These are phyloP conservation scores for Cylindrotheca closterium DNA, from an alignment of 108 stramenopile species.

Conservation along the genomic window DNA sequence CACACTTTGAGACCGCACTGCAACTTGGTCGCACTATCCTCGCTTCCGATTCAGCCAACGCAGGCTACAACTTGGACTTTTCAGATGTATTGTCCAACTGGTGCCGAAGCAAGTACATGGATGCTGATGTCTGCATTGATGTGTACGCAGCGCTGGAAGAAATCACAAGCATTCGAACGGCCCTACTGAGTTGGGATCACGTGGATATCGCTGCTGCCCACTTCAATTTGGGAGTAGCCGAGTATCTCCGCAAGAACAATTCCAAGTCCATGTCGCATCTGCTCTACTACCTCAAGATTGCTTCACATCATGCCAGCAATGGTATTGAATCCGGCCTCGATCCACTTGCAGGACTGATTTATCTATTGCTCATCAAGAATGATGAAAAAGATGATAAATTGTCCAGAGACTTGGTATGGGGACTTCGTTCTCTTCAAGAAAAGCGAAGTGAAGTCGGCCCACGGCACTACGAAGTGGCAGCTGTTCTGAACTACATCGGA, in stretches of 20 bases:
- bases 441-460: slow-evolving; percentile 36
- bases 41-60: not conserved
- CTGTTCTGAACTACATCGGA: slow-evolving; percentile 47
- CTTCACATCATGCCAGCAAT: slow-evolving; percentile 9
- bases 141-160: slow-evolving; percentile 27
- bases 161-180: slow-evolving; percentile 31
- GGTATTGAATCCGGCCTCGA: slow-evolving; percentile 19
- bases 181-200: slow-evolving; percentile 31
- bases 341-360: slow-evolving; percentile 38
- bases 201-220: slow-evolving; percentile 40
- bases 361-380: slow-evolving; percentile 42
- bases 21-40: slow-evolving; percentile 7
- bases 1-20: slow-evolving; percentile 34
- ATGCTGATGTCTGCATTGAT: slow-evolving; percentile 17
- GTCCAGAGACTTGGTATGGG: slow-evolving; percentile 39
- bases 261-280: slow-evolving; percentile 32
- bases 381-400: slow-evolving; percentile 32
- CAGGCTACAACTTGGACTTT: slow-evolving; percentile 24
- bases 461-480: slow-evolving; percentile 30
- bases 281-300: slow-evolving; percentile 28
- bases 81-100: slow-evolving; percentile 44
- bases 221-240: slow-evolving; percentile 40
- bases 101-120: slow-evolving; percentile 46
- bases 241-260: slow-evolving; percentile 23
- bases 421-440: slow-evolving; percentile 38